A percentile compares a stretch with the other conserved stretches of the same genome.
phyloP scores from a whole-genome alignment of 2,329 filamentous ascomycete species.

The Xylaria sp. region DNA sequence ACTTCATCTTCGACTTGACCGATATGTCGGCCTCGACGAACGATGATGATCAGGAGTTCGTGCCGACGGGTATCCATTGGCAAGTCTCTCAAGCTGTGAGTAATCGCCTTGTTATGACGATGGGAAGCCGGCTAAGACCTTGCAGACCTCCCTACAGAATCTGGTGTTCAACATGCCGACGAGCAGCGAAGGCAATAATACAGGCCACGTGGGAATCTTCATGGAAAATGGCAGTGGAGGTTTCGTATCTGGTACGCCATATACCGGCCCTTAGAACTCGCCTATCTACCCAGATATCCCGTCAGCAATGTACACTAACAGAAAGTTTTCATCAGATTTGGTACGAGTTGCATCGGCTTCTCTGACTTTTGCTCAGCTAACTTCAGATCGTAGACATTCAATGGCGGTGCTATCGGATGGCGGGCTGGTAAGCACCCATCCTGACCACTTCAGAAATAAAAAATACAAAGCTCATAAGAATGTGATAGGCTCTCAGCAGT shows the following conservation, averaged over 20 bases:
- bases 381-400: conserved; percentile 62
- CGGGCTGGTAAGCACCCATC: too few species aligned
- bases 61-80: conserved; percentile 62
- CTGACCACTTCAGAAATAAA: too few species aligned
- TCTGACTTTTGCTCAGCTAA: too few species aligned
- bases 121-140: too few species aligned
- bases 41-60: conserved; percentile 47
- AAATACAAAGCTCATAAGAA: too few species aligned
- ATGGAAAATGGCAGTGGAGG: conserved; percentile 65
- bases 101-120: too few species aligned
- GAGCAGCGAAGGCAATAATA: conserved; percentile 40
- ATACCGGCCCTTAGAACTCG: too few species aligned
- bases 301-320: too few species aligned
- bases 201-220: conserved; percentile 60
- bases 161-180: conserved; percentile 59
- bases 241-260: conserved; percentile 64
- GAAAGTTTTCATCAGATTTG: too few species aligned
- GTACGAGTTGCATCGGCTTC: too few species aligned
- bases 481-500: conserved; percentile 64
- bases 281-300: too few species aligned
- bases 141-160: conserved; percentile 63
- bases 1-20: conserved; percentile 59
- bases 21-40: conserved; percentile 46
- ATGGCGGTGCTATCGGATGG: conserved; percentile 63
- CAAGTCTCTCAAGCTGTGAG: conserved; percentile 66